Conservation (phyloP, 202 grass and related monocot species). For the Bolboschoenoplectus hybrid region DNA sequence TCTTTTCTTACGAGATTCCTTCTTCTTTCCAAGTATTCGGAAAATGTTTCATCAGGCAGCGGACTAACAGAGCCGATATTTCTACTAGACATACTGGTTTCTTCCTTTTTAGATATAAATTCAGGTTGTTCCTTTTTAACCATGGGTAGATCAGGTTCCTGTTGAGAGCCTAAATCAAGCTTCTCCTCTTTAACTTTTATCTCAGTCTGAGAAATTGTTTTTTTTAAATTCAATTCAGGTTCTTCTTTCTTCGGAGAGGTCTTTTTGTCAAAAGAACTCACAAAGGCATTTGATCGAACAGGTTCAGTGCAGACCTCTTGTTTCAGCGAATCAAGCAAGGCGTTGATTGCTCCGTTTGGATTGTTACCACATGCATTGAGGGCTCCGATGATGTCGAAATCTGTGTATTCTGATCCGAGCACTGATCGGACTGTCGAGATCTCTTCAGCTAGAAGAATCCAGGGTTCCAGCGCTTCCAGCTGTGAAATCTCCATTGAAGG, state of each 20-base stretch:
- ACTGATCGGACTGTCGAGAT: constrained; percentile 58
- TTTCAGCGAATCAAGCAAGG: constrained; percentile 50
- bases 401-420: constrained; percentile 42
- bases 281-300: not conserved
- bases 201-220: not conserved
- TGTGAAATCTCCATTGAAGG: constrained; percentile 34
- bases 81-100: not conserved
- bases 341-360: constrained; percentile 63
- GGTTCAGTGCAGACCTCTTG: not conserved
- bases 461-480: constrained; percentile 39
- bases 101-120: not conserved
- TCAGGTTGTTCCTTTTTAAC: not conserved
- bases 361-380: constrained; percentile 61
- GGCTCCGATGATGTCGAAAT: constrained; percentile 47
- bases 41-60: not conserved
- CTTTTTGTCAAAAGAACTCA: constrained; percentile 10
- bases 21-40: constrained; percentile 22
- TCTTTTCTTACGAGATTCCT: not conserved
- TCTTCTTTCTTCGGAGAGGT: constrained; percentile 35
- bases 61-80: not conserved
- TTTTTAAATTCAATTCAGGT: not conserved
- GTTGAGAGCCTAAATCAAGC: not conserved
- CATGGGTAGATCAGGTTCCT: not conserved
- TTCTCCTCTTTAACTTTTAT: constrained; percentile 36
- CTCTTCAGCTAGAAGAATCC: constrained; percentile 58